A percentile compares a stretch with the other conserved stretches of the same genome.
Evolutionary conservation across 176 grass and related monocot species (phyloP).

Genomic region (bread wheat (Triticum aestivum)): DNA sequence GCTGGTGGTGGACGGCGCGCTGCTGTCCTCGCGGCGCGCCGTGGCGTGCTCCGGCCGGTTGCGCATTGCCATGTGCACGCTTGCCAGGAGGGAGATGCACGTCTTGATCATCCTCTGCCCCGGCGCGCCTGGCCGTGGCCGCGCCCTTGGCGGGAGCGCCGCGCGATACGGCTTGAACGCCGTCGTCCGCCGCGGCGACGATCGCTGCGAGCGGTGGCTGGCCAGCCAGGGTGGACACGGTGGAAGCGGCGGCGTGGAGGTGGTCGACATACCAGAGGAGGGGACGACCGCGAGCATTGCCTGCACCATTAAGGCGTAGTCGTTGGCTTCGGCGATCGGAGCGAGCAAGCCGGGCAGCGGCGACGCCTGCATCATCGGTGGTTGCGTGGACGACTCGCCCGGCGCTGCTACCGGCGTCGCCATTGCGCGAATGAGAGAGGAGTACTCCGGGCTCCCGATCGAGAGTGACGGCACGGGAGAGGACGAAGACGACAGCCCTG

Average conservation of each 20-base stretch:
- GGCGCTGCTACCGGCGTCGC: not conserved
- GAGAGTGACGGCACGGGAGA: slow-evolving; percentile 51
- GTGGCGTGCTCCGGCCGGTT: not conserved
- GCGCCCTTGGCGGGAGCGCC: slow-evolving; percentile 19
- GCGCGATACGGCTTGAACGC: slow-evolving; percentile 60
- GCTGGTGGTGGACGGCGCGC: slow-evolving; percentile 28
- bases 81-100: slow-evolving; percentile 31
- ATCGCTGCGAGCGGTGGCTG: not conserved
- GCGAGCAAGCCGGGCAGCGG: not conserved
- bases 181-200: not conserved
- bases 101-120: slow-evolving; percentile 68
- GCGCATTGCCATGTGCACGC: slow-evolving; percentile 22
- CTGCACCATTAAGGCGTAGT: slow-evolving; percentile 11
- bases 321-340: not conserved
- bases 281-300: slow-evolving; percentile 61
- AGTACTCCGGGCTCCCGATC: slow-evolving; percentile 58
- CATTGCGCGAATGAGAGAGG: slow-evolving; percentile 33
- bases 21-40: not conserved
- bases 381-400: slow-evolving; percentile 8
- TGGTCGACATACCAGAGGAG: not conserved
- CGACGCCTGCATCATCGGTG: not conserved
- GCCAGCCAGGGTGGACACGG: not conserved
- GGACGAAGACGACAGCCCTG: slow-evolving; percentile 34
- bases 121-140: not conserved
- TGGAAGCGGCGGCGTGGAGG: not conserved